phyloP scores from a whole-genome alignment of 2,329 filamentous ascomycete species.

The Aspergillus carbonarius region DNA sequence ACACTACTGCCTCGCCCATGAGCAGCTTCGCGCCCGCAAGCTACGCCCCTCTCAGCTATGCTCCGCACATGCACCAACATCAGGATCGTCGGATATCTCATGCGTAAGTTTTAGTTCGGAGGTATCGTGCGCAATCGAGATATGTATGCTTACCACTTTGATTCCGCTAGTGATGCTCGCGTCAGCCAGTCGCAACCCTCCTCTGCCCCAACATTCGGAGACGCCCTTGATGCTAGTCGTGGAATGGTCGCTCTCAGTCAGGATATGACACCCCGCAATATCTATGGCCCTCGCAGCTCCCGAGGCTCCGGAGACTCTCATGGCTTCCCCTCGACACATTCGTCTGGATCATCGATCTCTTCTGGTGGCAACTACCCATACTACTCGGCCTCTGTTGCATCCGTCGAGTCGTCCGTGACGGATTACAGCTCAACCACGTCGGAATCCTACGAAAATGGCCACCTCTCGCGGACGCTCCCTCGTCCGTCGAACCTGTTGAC shows the following conservation, averaged over 20 bases:
- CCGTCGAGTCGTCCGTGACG: constrained; percentile 73
- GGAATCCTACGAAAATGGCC: constrained; percentile 71
- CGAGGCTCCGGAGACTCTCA: constrained; percentile 82
- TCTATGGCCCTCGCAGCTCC: constrained; percentile 70
- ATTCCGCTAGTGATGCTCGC: constrained; percentile 33
- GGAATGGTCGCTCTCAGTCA: constrained; percentile 96
- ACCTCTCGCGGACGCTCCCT: constrained; percentile 78
- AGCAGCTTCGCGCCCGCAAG: constrained; percentile 66
- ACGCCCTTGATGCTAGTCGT: constrained; percentile 87
- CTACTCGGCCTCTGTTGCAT: constrained; percentile 73
- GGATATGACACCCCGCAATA: constrained; percentile 81
- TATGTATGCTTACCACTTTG: constrained; percentile 17
- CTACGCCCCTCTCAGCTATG: constrained; percentile 79
- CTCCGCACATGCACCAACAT: constrained; percentile 59
- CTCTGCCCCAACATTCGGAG: constrained; percentile 69
- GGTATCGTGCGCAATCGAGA: neutral
- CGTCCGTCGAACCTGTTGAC: constrained; percentile 67
- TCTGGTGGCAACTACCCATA: constrained; percentile 78
- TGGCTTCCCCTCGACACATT: constrained; percentile 83
- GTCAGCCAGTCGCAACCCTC: constrained; percentile 50
- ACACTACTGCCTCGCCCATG: constrained; percentile 66
- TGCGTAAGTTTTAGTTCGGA: constrained; percentile 63
- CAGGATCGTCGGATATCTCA: constrained; percentile 73
- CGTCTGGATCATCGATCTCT: constrained; percentile 92
- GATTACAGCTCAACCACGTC: constrained; percentile 90